Conservation (phyloP, 345 rosid genomes). For the Raphanus raphanistrum region DNA sequence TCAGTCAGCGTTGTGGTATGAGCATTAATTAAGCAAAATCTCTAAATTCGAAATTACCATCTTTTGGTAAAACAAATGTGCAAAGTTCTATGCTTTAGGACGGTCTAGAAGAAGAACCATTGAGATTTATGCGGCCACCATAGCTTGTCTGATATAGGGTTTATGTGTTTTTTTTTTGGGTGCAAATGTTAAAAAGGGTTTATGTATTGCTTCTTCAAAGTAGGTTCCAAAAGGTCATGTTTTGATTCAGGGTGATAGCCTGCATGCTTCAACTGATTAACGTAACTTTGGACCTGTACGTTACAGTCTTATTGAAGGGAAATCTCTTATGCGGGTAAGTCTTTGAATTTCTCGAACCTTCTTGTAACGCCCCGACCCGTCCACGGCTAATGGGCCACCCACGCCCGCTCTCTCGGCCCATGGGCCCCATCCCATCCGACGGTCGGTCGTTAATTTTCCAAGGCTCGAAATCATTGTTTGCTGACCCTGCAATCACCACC, state of each 20-base stretch:
- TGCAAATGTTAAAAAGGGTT: no score
- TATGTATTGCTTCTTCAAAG: background rate
- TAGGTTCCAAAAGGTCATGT: constrained; percentile 51
- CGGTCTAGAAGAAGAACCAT: no score
- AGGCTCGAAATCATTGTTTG: no score
- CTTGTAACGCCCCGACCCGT: no score
- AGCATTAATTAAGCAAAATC: background rate
- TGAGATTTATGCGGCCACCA: no score
- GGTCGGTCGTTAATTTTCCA: no score
- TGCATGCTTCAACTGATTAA: constrained; percentile 73
- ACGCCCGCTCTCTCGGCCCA: no score
- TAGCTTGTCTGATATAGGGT: background rate
- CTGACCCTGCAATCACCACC: no score
- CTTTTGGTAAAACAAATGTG: background rate
- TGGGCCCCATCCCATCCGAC: no score
- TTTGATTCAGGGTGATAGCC: constrained; percentile 91
- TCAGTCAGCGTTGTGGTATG: constrained; percentile 44
- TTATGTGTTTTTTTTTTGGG: no score
- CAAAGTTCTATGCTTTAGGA: background rate
- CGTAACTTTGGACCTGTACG: constrained; percentile 77
- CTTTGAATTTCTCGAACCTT: background rate
- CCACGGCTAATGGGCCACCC: no score
- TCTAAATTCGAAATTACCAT: background rate
- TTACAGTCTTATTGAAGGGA: constrained; percentile 76
- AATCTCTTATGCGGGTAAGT: constrained; percentile 64